phyloP scores from a whole-genome alignment of 148 eudicot species.

The Spergularia marina region DNA sequence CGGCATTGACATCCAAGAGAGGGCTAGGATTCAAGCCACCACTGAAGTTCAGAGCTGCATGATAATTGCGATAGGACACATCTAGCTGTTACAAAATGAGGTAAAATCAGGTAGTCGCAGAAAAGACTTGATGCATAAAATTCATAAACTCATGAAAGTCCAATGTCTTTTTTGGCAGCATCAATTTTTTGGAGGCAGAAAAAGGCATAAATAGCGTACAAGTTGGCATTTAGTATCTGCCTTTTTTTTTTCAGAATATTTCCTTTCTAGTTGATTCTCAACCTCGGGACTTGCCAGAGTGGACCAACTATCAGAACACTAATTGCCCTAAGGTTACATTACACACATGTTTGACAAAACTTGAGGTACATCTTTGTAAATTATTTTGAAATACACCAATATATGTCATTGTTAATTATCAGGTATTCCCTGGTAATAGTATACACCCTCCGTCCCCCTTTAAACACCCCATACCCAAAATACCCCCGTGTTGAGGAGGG shows the following conservation, averaged over 20 bases:
- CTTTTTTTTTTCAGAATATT: background rate
- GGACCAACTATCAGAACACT: background rate
- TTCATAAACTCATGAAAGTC: background rate
- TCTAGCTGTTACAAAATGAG: constrained; percentile 61
- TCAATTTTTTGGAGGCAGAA: background rate
- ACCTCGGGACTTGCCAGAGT: background rate
- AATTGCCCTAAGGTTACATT: background rate
- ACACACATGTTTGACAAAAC: too few relatives aligned
- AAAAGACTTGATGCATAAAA: background rate
- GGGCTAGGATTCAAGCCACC: constrained; percentile 82
- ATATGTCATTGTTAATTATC: background rate
- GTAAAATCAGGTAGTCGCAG: background rate
- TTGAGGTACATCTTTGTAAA: background rate
- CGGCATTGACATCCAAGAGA: constrained; percentile 61
- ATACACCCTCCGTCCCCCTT: too few relatives aligned
- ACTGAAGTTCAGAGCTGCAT: constrained; percentile 68
- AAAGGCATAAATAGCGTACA: background rate
- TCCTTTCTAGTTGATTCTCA: constrained; percentile 6
- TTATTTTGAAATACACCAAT: background rate
- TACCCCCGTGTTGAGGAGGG: too few relatives aligned
- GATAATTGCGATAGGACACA: constrained; percentile 65
- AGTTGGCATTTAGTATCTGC: background rate
- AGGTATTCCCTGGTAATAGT: background rate
- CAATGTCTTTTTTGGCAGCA: background rate
- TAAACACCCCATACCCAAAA: too few relatives aligned